phyloP scores from a whole-genome alignment of 2,329 filamentous ascomycete species.

The Pseudogymnoascus sp. region DNA sequence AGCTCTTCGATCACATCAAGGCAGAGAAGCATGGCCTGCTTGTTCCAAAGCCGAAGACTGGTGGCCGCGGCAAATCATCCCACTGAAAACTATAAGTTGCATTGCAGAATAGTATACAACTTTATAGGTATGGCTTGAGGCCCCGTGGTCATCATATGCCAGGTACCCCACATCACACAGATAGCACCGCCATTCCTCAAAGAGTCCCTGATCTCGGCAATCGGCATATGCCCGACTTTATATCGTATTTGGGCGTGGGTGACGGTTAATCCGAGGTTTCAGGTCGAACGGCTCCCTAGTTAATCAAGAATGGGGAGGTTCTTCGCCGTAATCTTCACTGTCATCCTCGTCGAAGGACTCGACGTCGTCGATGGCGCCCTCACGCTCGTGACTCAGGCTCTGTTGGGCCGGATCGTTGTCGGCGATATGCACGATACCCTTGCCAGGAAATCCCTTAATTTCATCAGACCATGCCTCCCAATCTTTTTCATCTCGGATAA shows the following conservation, averaged over 20 bases:
- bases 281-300: neutral
- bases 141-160: neutral
- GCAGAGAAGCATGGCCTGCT: constrained; percentile 46
- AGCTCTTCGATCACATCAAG: constrained; percentile 54
- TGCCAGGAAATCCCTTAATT: constrained; percentile 69
- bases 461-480: constrained; percentile 74
- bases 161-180: neutral
- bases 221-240: neutral
- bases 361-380: constrained; percentile 78
- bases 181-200: neutral
- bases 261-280: neutral
- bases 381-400: constrained; percentile 48
- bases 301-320: neutral
- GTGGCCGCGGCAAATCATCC: constrained; percentile 15
- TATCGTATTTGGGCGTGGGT: neutral
- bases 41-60: constrained; percentile 21
- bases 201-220: neutral
- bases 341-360: constrained; percentile 74
- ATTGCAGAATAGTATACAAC: constrained; percentile 3
- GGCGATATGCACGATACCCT: constrained; percentile 77
- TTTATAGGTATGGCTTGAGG: neutral
- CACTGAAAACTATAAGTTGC: neutral
- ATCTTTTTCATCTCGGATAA: constrained; percentile 74
- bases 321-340: constrained; percentile 30
- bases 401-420: constrained; percentile 54